These are phyloP conservation scores for Blastomyces silverae DNA, from an alignment of 2,329 filamentous ascomycete species.

Conservation along the genomic window DNA sequence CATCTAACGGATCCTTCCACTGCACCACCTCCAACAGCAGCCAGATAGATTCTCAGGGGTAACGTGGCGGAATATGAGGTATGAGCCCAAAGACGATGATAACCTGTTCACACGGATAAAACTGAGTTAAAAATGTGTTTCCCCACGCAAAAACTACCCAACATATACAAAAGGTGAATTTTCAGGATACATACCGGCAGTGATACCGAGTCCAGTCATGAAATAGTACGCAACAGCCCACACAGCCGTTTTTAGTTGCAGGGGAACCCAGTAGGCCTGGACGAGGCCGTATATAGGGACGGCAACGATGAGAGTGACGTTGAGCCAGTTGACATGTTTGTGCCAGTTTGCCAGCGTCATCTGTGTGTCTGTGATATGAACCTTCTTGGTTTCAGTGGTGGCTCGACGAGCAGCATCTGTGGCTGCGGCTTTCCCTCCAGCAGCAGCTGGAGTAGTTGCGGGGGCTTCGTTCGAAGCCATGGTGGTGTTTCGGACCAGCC, in stretches of 20 bases:
- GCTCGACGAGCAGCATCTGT: not conserved
- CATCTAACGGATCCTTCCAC: slow-evolving; percentile 81
- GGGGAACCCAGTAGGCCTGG: slow-evolving; percentile 69
- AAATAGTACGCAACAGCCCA: slow-evolving; percentile 77
- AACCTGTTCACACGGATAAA: slow-evolving; percentile 42
- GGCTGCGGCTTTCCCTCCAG: not conserved
- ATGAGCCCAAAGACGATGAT: slow-evolving; percentile 82
- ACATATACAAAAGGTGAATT: slow-evolving; percentile 9
- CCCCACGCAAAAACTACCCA: not conserved
- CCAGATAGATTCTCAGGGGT: slow-evolving; percentile 74
- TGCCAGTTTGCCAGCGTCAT: slow-evolving; percentile 80
- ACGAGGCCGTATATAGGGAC: slow-evolving; percentile 69
- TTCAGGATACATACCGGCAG: slow-evolving; percentile 52
- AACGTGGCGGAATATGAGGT: slow-evolving; percentile 70
- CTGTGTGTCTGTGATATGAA: slow-evolving; percentile 76
- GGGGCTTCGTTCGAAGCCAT: slow-evolving; percentile 14
- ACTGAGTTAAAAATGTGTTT: slow-evolving; percentile 4
- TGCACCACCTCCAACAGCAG: slow-evolving; percentile 71
- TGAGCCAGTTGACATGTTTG: slow-evolving; percentile 92
- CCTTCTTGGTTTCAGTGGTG: slow-evolving; percentile 52
- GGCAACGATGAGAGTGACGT: slow-evolving; percentile 70
- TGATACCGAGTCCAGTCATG: slow-evolving; percentile 73
- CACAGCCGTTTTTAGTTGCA: slow-evolving; percentile 62
- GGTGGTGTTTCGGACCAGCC: slow-evolving; percentile 1
- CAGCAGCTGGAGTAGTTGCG: slow-evolving; percentile 13